Base-by-base conservation (phyloP, 768 basidiomycete genomes). In the Tricholoma terreum region DNA sequence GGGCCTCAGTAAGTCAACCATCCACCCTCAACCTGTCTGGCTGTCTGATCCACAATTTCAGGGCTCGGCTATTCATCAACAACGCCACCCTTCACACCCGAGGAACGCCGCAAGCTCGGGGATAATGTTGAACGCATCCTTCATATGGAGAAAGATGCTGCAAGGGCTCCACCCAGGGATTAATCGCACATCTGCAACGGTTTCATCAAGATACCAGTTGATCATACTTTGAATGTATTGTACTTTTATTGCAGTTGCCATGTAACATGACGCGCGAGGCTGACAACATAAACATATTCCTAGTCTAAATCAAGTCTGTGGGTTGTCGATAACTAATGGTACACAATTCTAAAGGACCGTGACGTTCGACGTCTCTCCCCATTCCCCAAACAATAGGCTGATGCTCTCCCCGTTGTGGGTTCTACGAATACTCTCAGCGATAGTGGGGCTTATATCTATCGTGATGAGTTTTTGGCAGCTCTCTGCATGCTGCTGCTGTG, bases 361-460 rank as follows among this genome's bases (percentile, higher is more conserved):
- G 51, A 79, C 69, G 51, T 71, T 74, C 14, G 75, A 69, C 7
- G 73, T 72, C 64, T 87, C 86, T 22, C 86, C 78, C 86, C 88
- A 91, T 65, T 92, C 92, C 38, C 89, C 90, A 63, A 95, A 94
- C 10, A 95, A 76, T 34, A 94, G 69, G 61, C 90, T 92, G 66
- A 95, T 94, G 60, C 91, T 93, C 75, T 95, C 93, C 56, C 94
- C 93, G 59, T 95, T 95, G 71, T 95, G 93, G 3, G 92, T 94
- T 58, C 96, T 81, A 40, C 97, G 87, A 55, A 99, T 97, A 63
- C 92, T 94, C 77, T 99, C 97, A 5, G 97, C 91, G 62, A 99
- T 86, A 35, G 91, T 92, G 24, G 92, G 84, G 67, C 87, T 90
- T 66, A 98, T 84, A 73, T 99, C 97, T 65, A 99, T 84, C 7